Base-by-base conservation (phyloP, 1,284 basidiomycete species). In the Apiotrichum sp. region DNA sequence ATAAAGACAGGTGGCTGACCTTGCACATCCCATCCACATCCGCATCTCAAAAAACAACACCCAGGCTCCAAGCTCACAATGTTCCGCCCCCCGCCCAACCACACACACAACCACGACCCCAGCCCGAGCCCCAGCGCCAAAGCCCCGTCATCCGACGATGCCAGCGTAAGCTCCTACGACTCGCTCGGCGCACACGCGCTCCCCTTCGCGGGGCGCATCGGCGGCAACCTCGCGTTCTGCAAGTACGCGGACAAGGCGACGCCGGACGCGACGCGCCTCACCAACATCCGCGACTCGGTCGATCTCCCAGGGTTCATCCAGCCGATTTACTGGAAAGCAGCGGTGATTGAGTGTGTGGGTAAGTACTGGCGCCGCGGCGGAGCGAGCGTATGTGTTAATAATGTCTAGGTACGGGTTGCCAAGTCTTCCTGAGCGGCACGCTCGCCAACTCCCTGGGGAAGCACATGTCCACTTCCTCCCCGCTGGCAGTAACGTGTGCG, bases 201-300 rank as follows among this genome's bases (percentile, higher is more conserved):
- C 3, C 52, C 52, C 3, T 48, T 53, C 52, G 52, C 52, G 2
- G 52, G 52, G 2, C 52, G 52, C 11, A 36, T 53, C 13, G 52
- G 52, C 32, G 52, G 46, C 11, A 53, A 48, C 46, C 46, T 48
- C 16, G 52, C 31, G 13, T 48, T 53, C 46, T 35, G n/a, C 31
- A 41, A 41, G 13, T 16, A 29, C 31, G 33, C 40, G 9, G 38
- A 39, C 10, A 2, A 40, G n/a, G 16, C 16, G 14, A 50, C 49
- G 31, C 52, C 52, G 33, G 52, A 53, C 46, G 46, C 52, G 8
- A 36, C 40, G 7, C 35, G 42, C 40, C 39, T 53, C 22, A n/a
- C 31, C 5, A 41, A 29, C 13, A 8, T 53, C 10, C 33, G 41
- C 16, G 29, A 47, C 8, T 29, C 36, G 6, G 14, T 47, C 32